Evolutionary conservation across 1,284 basidiomycete genomes (phyloP), one percentile per base, ranked within the genome.

Genomic region (Golubevia pallescens): DNA sequence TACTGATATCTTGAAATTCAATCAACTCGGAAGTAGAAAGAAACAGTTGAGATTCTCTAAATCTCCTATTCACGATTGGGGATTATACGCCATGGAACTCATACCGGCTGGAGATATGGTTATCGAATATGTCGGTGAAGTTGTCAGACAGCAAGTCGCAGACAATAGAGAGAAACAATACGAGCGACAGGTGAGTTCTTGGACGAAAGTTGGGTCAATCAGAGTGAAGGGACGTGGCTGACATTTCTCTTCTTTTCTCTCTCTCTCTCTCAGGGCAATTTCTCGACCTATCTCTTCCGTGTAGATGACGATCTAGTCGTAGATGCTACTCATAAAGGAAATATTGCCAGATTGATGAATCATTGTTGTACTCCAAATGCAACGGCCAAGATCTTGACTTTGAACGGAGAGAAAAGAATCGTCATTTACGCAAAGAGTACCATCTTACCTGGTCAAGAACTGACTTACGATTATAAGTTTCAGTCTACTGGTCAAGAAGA

Each of bases 51-150:
- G 93, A 48, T 99, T 99, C 81, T 93, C 95, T 7, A 90, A 95
- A 62, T 95, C 93, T 28, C 94, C 95, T 2, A 99, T 99, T 74
- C 96, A 99, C 86, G 95, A 97, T 77, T 99, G 96, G 93, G 96
- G 97, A 51, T 61, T 65, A 23, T 86, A 85, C 67, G 85, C 85
- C 6, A 84, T 85, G 84, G 85, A 86, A 68, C 90, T 91, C 80
- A 98, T 99, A 77, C 91, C 93, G 14, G 88, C 90, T 20, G 94
- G 95, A 3, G 97, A 99, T 87, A 98, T 99, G 94, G 96, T 99
- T 55, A 98, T 99, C 87, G 97, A 99, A 87, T 99, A 99, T 80
- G 97, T 99, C 7, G 97, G 97, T 38, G 97, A 99, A 88, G 90
- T 98, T 69, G 93, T 97, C 71, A 90, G 97, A 23, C 94, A 95